phyloP scores from a whole-genome alignment of 176 grass and related monocot species.

The Rhynchospora tenuis region DNA sequence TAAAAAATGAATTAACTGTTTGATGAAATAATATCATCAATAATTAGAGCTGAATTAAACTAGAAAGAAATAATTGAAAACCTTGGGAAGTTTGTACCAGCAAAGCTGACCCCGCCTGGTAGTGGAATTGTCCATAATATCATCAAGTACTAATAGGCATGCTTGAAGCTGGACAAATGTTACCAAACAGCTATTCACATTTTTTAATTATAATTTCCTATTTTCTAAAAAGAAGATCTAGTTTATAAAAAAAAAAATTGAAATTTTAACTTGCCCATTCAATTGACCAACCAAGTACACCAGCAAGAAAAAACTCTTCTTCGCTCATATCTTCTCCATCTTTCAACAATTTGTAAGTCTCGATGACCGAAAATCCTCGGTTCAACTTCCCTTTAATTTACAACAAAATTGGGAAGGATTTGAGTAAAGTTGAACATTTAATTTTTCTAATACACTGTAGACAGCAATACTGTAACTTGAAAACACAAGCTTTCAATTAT shows the following conservation, averaged over 20 bases:
- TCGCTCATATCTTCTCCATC: constrained; percentile 39
- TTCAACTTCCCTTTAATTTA: constrained; percentile 51
- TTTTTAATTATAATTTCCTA: constrained; percentile 3
- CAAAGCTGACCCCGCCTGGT: constrained; percentile 86
- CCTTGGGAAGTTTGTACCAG: constrained; percentile 76
- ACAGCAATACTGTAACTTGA: not conserved
- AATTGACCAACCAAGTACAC: constrained; percentile 87
- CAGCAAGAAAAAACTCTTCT: constrained; percentile 66
- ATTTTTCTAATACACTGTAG: not conserved
- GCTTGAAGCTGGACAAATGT: constrained; percentile 77
- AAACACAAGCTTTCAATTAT: not conserved
- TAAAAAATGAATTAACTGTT: not conserved
- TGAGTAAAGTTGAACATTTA: constrained; percentile 3
- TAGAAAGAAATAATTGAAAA: constrained; percentile 24
- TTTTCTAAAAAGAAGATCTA: not conserved
- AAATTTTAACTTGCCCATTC: constrained; percentile 65
- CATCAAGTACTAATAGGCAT: constrained; percentile 95
- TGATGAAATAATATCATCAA: not conserved
- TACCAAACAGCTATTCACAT: constrained; percentile 15
- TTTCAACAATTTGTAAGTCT: constrained; percentile 88
- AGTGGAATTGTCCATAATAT: constrained; percentile 89
- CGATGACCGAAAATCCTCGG: constrained; percentile 78
- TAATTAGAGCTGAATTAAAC: not conserved
- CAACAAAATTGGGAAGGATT: not conserved
- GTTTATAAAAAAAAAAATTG: not conserved